These are phyloP conservation scores for Penicillium sp. DNA, from an alignment of 2,329 filamentous ascomycete species.

Conservation along the genomic window DNA sequence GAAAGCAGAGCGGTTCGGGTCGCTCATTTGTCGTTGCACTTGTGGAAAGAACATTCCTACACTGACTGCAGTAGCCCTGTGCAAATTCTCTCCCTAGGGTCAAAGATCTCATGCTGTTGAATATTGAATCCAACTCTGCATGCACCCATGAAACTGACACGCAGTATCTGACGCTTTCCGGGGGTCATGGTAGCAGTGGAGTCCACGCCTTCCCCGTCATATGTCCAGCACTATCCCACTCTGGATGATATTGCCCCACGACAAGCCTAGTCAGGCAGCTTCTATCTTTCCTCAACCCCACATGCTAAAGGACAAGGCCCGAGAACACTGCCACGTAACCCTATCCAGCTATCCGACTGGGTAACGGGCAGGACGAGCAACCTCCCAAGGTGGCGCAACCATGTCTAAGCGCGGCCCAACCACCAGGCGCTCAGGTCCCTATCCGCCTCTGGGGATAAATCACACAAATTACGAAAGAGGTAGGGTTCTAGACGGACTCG, in stretches of 20 bases:
- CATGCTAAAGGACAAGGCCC: conserved; percentile 9
- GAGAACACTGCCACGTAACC: conserved; percentile 26
- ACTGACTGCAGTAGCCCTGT: conserved; percentile 17
- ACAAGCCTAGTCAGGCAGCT: conserved; percentile 9
- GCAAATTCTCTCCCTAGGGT: conserved; percentile 7
- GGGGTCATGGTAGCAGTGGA: not conserved
- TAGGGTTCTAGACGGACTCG: conserved; percentile 17
- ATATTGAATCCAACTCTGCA: conserved; percentile 13
- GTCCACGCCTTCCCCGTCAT: not conserved
- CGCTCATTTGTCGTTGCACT: conserved; percentile 6
- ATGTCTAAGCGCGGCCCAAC: conserved; percentile 28
- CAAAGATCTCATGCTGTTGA: conserved; percentile 6
- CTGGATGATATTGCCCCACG: conserved; percentile 19
- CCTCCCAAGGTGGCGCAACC: conserved; percentile 13
- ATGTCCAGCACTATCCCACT: conserved; percentile 29
- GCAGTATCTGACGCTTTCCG: not conserved
- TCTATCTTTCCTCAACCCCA: conserved; percentile 15
- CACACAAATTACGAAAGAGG: conserved; percentile 17
- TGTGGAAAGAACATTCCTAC: not conserved
- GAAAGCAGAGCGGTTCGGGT: not conserved
- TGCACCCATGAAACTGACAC: conserved; percentile 6
- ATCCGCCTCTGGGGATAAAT: conserved; percentile 21
- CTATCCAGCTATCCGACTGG: conserved; percentile 21
- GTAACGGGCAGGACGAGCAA: conserved; percentile 11
- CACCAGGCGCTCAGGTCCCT: conserved; percentile 20